Evolutionary conservation across 176 grass and related monocot species (phyloP), one percentile per base, ranked within the genome.

Genomic region (Cymbopogon citratus): DNA sequence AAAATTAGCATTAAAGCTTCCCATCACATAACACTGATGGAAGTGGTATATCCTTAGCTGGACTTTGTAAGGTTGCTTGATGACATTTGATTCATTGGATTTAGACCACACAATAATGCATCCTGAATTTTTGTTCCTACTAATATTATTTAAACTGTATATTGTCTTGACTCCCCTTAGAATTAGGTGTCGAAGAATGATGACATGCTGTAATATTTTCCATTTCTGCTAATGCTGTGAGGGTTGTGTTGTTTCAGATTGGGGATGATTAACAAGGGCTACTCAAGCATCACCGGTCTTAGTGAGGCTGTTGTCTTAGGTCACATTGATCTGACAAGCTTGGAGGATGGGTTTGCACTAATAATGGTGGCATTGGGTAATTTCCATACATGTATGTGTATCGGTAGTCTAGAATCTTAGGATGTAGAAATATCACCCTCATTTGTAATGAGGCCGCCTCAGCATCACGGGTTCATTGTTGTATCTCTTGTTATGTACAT

Each of bases 261-360:
- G 34, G 96, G 92, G 12, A 81, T 88, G 76, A 88, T 90, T 64
- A 89, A 91, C 21, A 90, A 85, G 74, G 91, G n/a, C n/a, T n/a
- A n/a, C n/a, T n/a, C n/a, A n/a, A n/a, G n/a, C n/a, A n/a, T n/a
- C n/a, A n/a, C n/a, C n/a, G n/a, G n/a, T n/a, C n/a, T n/a, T n/a
- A n/a, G n/a, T n/a, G n/a, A n/a, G n/a, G 35, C 35, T 36, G 35
- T 5, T 36, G 3, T 4, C 35, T 6, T 36, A 36, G 35, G 35
- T 36, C 35, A 6, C 35, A 36, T 36, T 36, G 3, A 36, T 36
- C 35, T 36, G 35, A 36, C 35, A 36, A 36, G 35, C 35, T 36
- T 36, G 35, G 35, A 36, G 35, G 35, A 36, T 36, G 35, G 35
- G 35, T 36, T 36, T 36, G 35, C 35, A 36, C 35, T 36, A 36